Conservation (phyloP, 495 filamentous ascomycete genomes). For the Xanthoparmelia taractica region DNA sequence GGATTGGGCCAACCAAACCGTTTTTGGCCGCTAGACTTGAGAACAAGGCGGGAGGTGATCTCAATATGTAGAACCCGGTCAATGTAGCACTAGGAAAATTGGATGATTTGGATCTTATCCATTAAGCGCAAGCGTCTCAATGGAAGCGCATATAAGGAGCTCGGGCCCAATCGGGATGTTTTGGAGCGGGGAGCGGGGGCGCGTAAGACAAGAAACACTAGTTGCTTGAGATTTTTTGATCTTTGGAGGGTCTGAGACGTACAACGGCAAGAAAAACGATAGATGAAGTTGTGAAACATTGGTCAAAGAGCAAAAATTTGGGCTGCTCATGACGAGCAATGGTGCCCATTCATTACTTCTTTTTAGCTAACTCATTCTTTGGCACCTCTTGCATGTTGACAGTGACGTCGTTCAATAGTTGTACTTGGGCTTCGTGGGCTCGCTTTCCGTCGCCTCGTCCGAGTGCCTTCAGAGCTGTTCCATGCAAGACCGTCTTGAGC, state of each 20-base stretch:
- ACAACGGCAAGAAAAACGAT: background rate
- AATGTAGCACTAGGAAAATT: background rate
- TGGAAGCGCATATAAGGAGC: background rate
- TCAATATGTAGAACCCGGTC: background rate
- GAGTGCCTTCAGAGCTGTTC: background rate
- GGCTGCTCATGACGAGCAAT: background rate
- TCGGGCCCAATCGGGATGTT: background rate
- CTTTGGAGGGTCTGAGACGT: background rate
- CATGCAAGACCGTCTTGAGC: background rate
- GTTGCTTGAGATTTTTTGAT: background rate
- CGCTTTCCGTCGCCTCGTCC: background rate
- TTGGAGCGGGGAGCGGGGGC: background rate
- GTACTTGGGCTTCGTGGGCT: background rate
- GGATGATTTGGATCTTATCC: background rate
- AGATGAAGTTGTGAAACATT: background rate
- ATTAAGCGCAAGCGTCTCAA: background rate
- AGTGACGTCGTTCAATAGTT: background rate
- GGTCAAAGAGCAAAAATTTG: background rate
- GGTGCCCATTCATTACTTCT: background rate
- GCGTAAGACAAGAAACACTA: background rate
- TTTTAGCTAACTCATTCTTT: background rate
- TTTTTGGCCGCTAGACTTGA: background rate
- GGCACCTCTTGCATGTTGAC: background rate
- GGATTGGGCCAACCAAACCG: background rate
- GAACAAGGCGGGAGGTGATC: background rate